Evolutionary conservation across 352 stramenopile species (phyloP), one percentile per base, ranked within the genome.

Genomic region (Phytophthora pisi): DNA sequence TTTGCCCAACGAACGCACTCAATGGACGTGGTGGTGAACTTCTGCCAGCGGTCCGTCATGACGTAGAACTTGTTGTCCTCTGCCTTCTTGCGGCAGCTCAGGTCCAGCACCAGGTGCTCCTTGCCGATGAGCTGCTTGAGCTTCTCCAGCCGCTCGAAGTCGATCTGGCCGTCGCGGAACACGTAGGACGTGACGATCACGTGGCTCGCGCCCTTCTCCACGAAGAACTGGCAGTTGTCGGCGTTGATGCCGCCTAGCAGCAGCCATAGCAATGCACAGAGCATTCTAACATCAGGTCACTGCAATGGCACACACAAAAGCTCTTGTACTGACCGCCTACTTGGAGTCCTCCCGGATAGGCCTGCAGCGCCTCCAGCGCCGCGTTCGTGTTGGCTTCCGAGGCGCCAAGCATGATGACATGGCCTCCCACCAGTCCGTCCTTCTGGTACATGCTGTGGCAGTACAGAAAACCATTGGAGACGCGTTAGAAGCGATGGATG

Each of bases 101-200:
- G 72, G 74, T 99, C 97, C 50, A 99, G 78, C 36, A 99, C 91
- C 58, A 97, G 66, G 15, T 83, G 81, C n/a, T 95, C 63, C 52
- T 95, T 93, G 49, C 89, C 89, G 23, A 96, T 73, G 34, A 90
- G 71, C 11, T 84, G 62, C 52, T 79, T 79, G 28, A 98, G 66
- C 43, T 76, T 81, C n/a, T 84, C 64, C 15, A 97, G 79, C 16
- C 82, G 74, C 15, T 88, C 75, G 61, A 84, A 92, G 71, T 97
- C 89, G 55, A 99, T 97, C 66, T 93, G 61, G 5, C 97, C 96
- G 50, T 97, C 85, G 18, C 91, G 83, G 75, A 99, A 99, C 11
- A 99, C 94, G 70, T 97, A 98, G 42, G 93, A 98, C 34, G 97
- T 99, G 51, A 99, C 95, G 72, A 99, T 99, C 20, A 99, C 93